phyloP scores from a whole-genome alignment of 1,284 basidiomycete species.

The Heterobasidion irregulare region DNA sequence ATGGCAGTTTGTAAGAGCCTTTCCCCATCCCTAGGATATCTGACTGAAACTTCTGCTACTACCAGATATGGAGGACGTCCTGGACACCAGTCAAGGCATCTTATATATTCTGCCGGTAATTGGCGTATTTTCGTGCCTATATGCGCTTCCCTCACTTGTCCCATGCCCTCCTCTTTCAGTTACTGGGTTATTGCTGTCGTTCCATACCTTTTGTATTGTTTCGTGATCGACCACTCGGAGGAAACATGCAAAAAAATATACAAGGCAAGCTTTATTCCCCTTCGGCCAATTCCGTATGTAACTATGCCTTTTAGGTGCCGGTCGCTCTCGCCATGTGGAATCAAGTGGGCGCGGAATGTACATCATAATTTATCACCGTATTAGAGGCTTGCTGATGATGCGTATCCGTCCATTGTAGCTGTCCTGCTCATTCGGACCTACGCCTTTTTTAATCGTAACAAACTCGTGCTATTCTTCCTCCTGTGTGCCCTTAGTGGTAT shows the following conservation, averaged over 20 bases:
- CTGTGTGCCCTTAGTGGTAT: conserved; percentile 57
- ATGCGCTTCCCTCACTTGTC: background rate
- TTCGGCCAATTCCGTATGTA: conserved; percentile 2
- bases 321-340: conserved; percentile 79
- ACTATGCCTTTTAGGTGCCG: conserved; percentile 41
- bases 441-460: conserved; percentile 74
- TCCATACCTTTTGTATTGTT: conserved; percentile 66
- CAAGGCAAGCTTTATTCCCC: conserved; percentile 29
- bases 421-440: conserved; percentile 76
- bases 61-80: conserved; percentile 67
- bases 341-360: conserved; percentile 72
- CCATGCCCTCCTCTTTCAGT: conserved; percentile 24
- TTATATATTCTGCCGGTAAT: conserved; percentile 73
- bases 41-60: conserved; percentile 8
- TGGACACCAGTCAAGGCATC: conserved; percentile 77
- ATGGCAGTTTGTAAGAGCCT: conserved; percentile 52
- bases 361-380: conserved; percentile 13
- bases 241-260: conserved; percentile 59
- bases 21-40: conserved; percentile 10
- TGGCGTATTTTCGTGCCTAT: conserved; percentile 10
- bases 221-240: conserved; percentile 54
- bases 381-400: conserved; percentile 1
- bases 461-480: conserved; percentile 52
- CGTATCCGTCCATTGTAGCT: conserved; percentile 26
- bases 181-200: conserved; percentile 75